These are phyloP conservation scores for Sordaria brevicollis DNA, from an alignment of 495 filamentous ascomycete species.

Conservation along the genomic window DNA sequence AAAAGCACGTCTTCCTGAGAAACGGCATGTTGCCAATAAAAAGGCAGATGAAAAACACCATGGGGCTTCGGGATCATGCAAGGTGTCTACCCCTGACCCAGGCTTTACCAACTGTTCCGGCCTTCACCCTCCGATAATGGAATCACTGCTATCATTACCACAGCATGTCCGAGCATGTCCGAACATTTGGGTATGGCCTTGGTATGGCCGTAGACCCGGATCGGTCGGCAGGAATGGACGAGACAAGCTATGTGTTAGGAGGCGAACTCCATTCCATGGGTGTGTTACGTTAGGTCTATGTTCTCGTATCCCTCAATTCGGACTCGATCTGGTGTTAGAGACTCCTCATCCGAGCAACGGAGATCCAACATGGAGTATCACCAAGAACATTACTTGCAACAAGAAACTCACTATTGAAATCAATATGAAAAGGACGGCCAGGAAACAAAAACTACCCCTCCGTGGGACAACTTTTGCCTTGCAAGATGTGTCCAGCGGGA, in stretches of 20 bases:
- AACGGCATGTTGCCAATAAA: neutral
- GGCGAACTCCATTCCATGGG: neutral
- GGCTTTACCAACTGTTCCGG: neutral
- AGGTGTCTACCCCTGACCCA: neutral
- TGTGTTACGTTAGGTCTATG: neutral
- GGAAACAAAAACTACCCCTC: neutral
- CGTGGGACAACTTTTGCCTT: neutral
- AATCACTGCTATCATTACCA: neutral
- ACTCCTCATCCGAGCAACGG: neutral
- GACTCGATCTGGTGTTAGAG: neutral
- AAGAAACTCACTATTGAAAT: neutral
- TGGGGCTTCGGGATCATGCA: neutral
- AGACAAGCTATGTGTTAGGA: neutral
- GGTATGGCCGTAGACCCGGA: neutral
- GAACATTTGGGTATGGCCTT: neutral
- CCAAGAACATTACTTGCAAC: neutral
- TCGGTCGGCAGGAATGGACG: neutral
- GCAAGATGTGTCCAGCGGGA: neutral
- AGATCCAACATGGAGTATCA: neutral
- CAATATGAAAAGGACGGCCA: neutral
- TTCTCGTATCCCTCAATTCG: neutral
- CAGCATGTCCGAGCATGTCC: neutral
- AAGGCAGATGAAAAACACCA: neutral
- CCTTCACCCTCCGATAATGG: neutral
- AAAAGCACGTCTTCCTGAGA: neutral